Evolutionary conservation across 257 asterid genomes (phyloP).

Genomic region (Rubia yunnanensis): DNA sequence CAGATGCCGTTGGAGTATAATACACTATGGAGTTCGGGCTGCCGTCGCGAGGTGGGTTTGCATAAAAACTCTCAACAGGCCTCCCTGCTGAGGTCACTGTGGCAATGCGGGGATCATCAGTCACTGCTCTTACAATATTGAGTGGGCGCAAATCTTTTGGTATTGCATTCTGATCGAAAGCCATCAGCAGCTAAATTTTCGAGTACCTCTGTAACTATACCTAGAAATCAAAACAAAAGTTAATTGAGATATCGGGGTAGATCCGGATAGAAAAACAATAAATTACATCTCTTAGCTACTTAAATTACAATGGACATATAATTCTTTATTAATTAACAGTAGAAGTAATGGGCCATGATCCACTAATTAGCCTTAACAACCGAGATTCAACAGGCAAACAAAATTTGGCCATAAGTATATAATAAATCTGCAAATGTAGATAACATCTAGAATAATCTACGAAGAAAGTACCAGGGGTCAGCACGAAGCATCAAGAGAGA

Average conservation of each 20-base stretch:
- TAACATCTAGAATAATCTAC: background rate
- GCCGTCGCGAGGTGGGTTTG: slow-evolving; percentile 37
- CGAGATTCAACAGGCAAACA: background rate
- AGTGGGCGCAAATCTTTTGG: slow-evolving; percentile 75
- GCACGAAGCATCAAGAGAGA: slow-evolving; percentile 7
- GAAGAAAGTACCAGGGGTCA: background rate
- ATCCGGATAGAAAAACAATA: background rate
- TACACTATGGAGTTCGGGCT: slow-evolving; percentile 48
- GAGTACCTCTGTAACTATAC: background rate
- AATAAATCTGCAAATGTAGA: background rate
- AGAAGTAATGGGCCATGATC: background rate
- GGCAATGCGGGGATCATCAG: slow-evolving; percentile 62
- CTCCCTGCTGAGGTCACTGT: slow-evolving; percentile 49
- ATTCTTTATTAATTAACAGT: background rate
- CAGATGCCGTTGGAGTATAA: slow-evolving; percentile 44
- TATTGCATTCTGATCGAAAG: slow-evolving; percentile 64
- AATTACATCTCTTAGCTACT: background rate
- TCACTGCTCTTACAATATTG: slow-evolving; percentile 40
- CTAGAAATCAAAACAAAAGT: slow-evolving; percentile 2
- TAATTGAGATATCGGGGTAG: background rate
- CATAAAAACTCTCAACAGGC: slow-evolving; percentile 56
- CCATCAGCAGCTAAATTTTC: slow-evolving; percentile 32
- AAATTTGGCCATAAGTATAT: background rate
- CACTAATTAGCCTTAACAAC: background rate
- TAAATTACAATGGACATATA: background rate